A percentile compares a stretch with the other conserved stretches of the same genome.
phyloP scores from a whole-genome alignment of 2,329 filamentous ascomycete genomes.

The Hypocrella siamensis region DNA sequence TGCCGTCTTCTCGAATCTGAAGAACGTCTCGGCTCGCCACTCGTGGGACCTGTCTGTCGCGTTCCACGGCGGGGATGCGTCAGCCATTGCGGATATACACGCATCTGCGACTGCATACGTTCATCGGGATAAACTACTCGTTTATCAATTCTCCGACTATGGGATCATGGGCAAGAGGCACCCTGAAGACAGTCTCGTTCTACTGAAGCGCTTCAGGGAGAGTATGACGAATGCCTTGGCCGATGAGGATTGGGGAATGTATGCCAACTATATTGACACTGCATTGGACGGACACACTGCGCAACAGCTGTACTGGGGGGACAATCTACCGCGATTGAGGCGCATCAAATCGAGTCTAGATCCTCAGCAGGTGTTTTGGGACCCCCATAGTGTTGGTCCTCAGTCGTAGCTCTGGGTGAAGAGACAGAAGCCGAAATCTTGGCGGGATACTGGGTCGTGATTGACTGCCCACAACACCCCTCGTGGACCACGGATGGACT shows the following conservation, averaged over 20 bases:
- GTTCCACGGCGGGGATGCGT: constrained; percentile 17
- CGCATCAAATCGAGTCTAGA: constrained; percentile 23
- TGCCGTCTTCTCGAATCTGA: too few species aligned
- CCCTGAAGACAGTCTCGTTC: constrained; percentile 23
- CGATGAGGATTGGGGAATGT: constrained; percentile 27
- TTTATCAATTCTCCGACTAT: constrained; percentile 33
- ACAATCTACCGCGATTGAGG: constrained; percentile 19
- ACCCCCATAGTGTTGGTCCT: constrained; percentile 2
- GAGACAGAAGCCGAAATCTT: too few species aligned
- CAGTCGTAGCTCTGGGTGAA: background rate
- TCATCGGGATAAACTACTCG: constrained; percentile 28
- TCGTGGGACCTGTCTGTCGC: constrained; percentile 9
- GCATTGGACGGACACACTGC: constrained; percentile 28
- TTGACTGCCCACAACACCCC: too few species aligned
- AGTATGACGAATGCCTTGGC: constrained; percentile 17
- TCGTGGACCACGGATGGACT: too few species aligned
- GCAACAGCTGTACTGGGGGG: constrained; percentile 31
- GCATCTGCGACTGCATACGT: constrained; percentile 18
- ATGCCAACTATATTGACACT: constrained; percentile 38
- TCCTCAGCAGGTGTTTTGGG: constrained; percentile 20
- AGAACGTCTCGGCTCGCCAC: too few species aligned
- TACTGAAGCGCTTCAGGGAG: constrained; percentile 9
- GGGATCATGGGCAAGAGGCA: constrained; percentile 14
- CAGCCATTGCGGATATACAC: constrained; percentile 15
- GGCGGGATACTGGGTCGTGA: too few species aligned